These are phyloP conservation scores for Boletus patriciae DNA, from an alignment of 768 basidiomycete genomes.

Conservation along the genomic window DNA sequence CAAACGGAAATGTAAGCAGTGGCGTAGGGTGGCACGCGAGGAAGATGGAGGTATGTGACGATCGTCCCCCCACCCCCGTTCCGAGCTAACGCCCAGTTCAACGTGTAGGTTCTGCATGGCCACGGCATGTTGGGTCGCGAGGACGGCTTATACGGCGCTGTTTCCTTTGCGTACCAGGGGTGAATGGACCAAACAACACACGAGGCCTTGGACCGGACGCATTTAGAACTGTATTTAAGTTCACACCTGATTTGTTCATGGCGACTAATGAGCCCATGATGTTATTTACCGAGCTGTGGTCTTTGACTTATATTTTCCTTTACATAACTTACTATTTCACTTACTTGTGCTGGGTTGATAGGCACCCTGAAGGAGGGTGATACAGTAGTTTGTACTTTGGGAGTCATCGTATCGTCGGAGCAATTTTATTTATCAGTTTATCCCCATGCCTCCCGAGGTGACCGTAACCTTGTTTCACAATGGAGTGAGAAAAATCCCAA, in stretches of 20 bases:
- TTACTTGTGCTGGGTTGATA: not conserved
- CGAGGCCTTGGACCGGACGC: not conserved
- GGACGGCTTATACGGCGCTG: constrained; percentile 91
- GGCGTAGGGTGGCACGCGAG: constrained; percentile 94
- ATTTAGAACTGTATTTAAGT: not conserved
- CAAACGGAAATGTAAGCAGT: constrained; percentile 87
- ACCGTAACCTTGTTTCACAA: not conserved
- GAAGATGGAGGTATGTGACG: constrained; percentile 90
- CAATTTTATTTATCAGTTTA: not conserved
- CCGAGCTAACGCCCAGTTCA: constrained; percentile 1
- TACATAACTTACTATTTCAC: not conserved
- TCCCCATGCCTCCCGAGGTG: not conserved
- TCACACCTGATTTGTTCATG: not conserved
- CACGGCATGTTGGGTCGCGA: constrained; percentile 90
- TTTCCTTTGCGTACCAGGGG: constrained; percentile 92
- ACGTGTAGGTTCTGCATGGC: constrained; percentile 72
- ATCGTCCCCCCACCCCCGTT: not conserved
- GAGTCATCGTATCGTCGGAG: not conserved
- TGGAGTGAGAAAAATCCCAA: not conserved
- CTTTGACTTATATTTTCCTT: not conserved
- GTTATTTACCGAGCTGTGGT: not conserved
- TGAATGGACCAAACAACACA: constrained; percentile 30
- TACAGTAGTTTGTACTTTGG: not conserved
- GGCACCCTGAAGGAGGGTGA: not conserved
- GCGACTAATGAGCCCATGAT: not conserved